These are phyloP conservation scores for Haberlea rhodopensis DNA, from an alignment of 257 asterid genomes.

Conservation along the genomic window DNA sequence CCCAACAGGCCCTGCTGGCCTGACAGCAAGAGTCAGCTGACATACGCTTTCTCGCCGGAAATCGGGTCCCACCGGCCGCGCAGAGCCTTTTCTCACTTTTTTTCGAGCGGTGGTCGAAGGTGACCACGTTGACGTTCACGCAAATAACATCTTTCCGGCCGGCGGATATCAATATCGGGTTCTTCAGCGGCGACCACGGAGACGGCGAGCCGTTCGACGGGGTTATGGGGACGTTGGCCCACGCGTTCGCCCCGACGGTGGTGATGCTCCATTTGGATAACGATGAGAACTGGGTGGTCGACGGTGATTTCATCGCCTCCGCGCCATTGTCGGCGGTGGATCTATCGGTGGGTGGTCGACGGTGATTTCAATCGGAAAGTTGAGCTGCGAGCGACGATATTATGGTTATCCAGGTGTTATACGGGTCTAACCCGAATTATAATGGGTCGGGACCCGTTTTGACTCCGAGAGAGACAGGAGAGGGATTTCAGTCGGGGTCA, in stretches of 20 bases:
- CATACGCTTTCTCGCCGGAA: conserved; percentile 61
- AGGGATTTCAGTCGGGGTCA: conserved; percentile 41
- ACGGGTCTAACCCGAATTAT: conserved; percentile 75
- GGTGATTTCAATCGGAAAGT: conserved; percentile 71
- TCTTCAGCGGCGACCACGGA: conserved; percentile 71
- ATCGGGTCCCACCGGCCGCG: conserved; percentile 33
- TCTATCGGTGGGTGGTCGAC: conserved; percentile 81
- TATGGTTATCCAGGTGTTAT: conserved; percentile 57
- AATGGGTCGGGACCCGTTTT: conserved; percentile 40
- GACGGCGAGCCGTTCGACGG: conserved; percentile 96
- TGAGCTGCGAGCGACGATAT: conserved; percentile 61
- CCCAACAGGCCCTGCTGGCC: conserved; percentile 81
- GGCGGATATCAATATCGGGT: conserved; percentile 65
- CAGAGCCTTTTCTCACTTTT: conserved; percentile 52
- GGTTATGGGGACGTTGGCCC: conserved; percentile 74
- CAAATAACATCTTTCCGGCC: conserved; percentile 38
- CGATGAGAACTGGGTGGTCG: conserved; percentile 82
- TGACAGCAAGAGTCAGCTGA: conserved; percentile 32
- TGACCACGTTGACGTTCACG: conserved; percentile 53
- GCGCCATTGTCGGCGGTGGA: conserved; percentile 62
- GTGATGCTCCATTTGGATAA: conserved; percentile 71
- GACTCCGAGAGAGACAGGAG: conserved; percentile 37
- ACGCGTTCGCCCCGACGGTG: conserved; percentile 82
- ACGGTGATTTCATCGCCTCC: conserved; percentile 47
- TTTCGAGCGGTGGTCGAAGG: conserved; percentile 86